Base-by-base conservation (phyloP, 768 basidiomycete species). In the Hygrocybe coccinea region DNA sequence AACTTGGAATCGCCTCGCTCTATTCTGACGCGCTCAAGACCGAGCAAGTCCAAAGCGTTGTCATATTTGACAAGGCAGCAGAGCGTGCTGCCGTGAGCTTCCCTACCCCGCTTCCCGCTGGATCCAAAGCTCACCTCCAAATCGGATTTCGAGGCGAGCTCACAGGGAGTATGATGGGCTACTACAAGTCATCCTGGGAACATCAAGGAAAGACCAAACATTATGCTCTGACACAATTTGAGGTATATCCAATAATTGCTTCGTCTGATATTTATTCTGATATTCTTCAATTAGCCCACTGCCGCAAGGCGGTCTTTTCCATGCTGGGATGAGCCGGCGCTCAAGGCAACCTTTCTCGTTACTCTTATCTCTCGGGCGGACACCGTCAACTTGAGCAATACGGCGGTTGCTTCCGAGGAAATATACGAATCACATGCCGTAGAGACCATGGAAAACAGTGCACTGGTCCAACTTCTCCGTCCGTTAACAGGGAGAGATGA, bases 251-350 rank as follows among this genome's bases (percentile, higher is more conserved):
- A 46, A 47, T 44, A 44, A 50, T 29, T 29, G 17, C 14, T 36
- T 50, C 5, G 22, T 46, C 37, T n/a, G 25, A 38, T 51, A n/a
- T 41, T 1, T 54, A 17, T 45, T 24, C 24, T 54, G 58, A 49
- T 49, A 44, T 44, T 25, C 14, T 50, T 52, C 15, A 33, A 34
- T 14, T 60, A 95, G 86, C 85, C 94, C 37, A 95, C 90, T 38
- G 85, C 85, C 56, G 94, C 95, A 8, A 77, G 94, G 49, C 79
- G 82, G 39, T 83, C 87, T 5, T 89, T 91, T 69, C 90, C 90
- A 24, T 91, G 87, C 74, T 95, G 91, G 90, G 95, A 97, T 66
- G 94, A 97, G 66, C 95, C 95, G 14, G 77, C 83, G 36, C 76
- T 95, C 61, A 97, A 97, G 69, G 87, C 93, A 0, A 92, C 86